phyloP scores from a whole-genome alignment of 805 yeast genomes.

The Yamadazyma tumulicola region DNA sequence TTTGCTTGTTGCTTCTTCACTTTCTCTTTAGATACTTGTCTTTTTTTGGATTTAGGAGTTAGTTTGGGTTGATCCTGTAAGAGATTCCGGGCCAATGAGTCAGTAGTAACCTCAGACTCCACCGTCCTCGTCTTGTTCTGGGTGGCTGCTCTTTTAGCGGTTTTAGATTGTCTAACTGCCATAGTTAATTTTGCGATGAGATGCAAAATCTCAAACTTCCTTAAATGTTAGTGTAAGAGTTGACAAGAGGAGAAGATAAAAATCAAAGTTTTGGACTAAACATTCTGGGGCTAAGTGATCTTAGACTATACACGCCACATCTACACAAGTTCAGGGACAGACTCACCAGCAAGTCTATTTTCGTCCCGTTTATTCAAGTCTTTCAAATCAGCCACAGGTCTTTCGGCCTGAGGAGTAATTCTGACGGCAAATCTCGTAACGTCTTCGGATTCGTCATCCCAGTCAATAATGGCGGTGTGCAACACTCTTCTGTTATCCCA shows the following conservation, averaged over 20 bases:
- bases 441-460: constrained; percentile 24
- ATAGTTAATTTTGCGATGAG: constrained; percentile 22
- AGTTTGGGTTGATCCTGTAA: constrained; percentile 55
- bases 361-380: constrained; percentile 31
- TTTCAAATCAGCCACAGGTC: constrained; percentile 32
- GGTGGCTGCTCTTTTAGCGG: constrained; percentile 51
- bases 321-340: too few species aligned
- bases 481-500: constrained; percentile 40
- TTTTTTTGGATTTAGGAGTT: constrained; percentile 55
- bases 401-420: constrained; percentile 38
- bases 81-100: constrained; percentile 66
- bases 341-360: constrained; percentile 16
- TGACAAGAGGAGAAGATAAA: background rate
- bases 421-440: constrained; percentile 33
- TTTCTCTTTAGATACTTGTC: constrained; percentile 46
- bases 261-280: background rate
- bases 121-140: constrained; percentile 55
- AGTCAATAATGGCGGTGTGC: constrained; percentile 36
- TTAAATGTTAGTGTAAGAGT: background rate
- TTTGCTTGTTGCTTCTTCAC: constrained; percentile 66
- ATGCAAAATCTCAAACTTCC: background rate
- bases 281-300: too few species aligned
- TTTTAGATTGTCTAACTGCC: constrained; percentile 60
- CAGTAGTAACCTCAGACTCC: constrained; percentile 63
- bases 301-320: too few species aligned